These are phyloP conservation scores for Flaveria robusta DNA, from an alignment of 129 eudicot species.

Conservation along the genomic window DNA sequence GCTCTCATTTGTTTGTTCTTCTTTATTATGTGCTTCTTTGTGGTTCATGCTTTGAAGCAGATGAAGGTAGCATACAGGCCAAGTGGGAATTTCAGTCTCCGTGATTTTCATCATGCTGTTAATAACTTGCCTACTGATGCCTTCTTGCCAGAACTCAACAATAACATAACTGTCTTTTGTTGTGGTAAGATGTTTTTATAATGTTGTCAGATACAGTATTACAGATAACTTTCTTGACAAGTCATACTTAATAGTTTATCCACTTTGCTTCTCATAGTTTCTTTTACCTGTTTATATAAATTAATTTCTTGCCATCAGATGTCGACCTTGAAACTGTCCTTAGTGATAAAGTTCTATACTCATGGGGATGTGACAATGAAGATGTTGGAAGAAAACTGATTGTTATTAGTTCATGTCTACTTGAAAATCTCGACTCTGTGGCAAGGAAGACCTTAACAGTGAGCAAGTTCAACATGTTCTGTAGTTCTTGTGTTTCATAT, in stretches of 20 bases:
- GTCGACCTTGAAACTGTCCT: slow-evolving; percentile 63
- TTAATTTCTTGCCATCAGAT: slow-evolving; percentile 38
- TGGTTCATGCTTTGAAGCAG: slow-evolving; percentile 40
- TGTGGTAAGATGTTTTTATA: slow-evolving; percentile 38
- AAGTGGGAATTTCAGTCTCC: slow-evolving; percentile 71
- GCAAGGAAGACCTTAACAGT: slow-evolving; percentile 63
- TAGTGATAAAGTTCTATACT: slow-evolving; percentile 58
- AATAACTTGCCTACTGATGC: slow-evolving; percentile 75
- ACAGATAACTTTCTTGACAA: not conserved
- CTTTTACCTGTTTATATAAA: not conserved
- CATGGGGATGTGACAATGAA: slow-evolving; percentile 64
- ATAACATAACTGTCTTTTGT: slow-evolving; percentile 48
- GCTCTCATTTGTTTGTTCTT: slow-evolving; percentile 7
- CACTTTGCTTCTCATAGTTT: slow-evolving; percentile 4
- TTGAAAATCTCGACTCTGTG: slow-evolving; percentile 54
- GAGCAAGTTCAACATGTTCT: slow-evolving; percentile 31
- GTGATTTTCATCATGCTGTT: slow-evolving; percentile 94
- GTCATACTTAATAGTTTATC: slow-evolving; percentile 4
- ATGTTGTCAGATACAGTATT: not conserved
- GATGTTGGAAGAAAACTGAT: slow-evolving; percentile 75
- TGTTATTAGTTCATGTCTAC: slow-evolving; percentile 55
- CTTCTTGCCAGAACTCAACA: slow-evolving; percentile 53
- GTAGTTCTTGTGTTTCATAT: not conserved
- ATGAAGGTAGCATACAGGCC: slow-evolving; percentile 90
- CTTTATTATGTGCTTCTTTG: not conserved